These are phyloP conservation scores for Sophora flavescens DNA, from an alignment of 306 rosid genomes.

Conservation along the genomic window DNA sequence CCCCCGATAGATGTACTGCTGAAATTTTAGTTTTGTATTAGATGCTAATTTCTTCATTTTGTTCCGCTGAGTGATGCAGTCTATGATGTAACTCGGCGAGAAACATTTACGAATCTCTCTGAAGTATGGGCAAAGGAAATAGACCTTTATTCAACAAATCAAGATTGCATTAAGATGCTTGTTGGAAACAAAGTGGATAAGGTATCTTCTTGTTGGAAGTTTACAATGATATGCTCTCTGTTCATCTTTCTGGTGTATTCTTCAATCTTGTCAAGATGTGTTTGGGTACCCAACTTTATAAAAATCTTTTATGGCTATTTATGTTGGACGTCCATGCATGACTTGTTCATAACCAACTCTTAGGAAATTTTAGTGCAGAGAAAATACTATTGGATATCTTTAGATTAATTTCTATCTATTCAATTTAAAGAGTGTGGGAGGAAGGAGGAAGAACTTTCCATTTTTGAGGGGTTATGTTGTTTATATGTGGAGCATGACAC, in stretches of 20 bases:
- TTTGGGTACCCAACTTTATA: background rate
- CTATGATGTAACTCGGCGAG: constrained; percentile 91
- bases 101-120: constrained; percentile 87
- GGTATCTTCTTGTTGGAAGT: constrained; percentile 58
- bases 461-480: background rate
- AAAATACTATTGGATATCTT: constrained; percentile 9
- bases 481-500: constrained; percentile 22
- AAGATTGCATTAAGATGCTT: constrained; percentile 97
- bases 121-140: constrained; percentile 95
- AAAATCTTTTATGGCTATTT: background rate
- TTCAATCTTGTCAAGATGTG: constrained; percentile 27
- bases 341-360: background rate
- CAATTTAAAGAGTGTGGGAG: constrained; percentile 9
- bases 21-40: constrained; percentile 16
- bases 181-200: constrained; percentile 97
- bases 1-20: constrained; percentile 6
- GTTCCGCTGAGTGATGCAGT: constrained; percentile 53
- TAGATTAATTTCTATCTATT: background rate
- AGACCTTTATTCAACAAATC: constrained; percentile 93
- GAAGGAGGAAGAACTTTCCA: constrained; percentile 12
- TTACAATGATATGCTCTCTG: constrained; percentile 5
- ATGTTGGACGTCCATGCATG: background rate
- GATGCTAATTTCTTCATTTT: constrained; percentile 29
- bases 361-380: background rate
- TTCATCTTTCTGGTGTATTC: constrained; percentile 21